Evolutionary conservation across 441 rosid genomes (phyloP), one percentile per base, ranked within the genome.

Genomic region (Euphorbia celastroides): DNA sequence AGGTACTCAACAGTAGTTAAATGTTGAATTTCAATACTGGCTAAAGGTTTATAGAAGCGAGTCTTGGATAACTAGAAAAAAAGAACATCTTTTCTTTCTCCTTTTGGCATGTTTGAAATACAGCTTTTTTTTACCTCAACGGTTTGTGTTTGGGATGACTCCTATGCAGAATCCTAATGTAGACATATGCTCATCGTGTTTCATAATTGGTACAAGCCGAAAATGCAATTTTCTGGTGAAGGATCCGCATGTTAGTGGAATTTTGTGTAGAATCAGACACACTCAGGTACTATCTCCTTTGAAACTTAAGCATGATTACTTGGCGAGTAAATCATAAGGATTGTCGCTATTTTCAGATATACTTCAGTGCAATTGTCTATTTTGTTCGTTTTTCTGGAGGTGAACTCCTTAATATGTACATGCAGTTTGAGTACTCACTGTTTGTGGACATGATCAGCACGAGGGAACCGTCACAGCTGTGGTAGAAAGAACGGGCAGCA

Each of bases 401-500:
- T 80, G 78, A 84, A 78, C 82, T 80, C 79, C 80, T 72, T 79
- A 75, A 80, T 69, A 79, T 84, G 87, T 78, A 74, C 60, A 78
- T 86, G 84, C 84, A 80, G 83, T 82, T 80, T 83, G 80, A 77
- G 80, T 83, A 78, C 86, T 86, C 84, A 92, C 83, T 81, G 76
- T 83, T 80, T 86, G 77, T 89, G 80, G 83, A 79, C 94, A 81
- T 88, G 84, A 79, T 81, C 90, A 94, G 99, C 83, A 72, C 23
- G 92, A 85, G 79, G 95, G 89, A 73, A 67, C 81, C 75, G 81
- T 80, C 52, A 84, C 75, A 57, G 95, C 93, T 30, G 66, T 83
- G n/a, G 75, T 93, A 74, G 96, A 93, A 76, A 82, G 87, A 80
- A 72, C 70, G 3, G 98, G 97, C 27, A 83, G 79, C 86, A 88